phyloP scores from a whole-genome alignment of 768 basidiomycete genomes.

The Pleurotus djamor region DNA sequence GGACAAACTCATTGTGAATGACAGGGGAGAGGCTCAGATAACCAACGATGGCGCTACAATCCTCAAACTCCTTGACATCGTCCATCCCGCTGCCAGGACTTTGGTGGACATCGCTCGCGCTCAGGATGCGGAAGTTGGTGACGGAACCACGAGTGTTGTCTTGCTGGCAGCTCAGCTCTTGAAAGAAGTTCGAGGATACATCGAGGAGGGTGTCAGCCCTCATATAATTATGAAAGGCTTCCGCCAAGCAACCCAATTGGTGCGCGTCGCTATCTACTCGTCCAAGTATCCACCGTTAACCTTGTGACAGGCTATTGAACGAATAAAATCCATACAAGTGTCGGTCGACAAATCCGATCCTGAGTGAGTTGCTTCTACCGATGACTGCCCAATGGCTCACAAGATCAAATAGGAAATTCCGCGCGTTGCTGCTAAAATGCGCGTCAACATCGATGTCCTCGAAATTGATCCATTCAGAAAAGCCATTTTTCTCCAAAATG shows the following conservation, averaged over 20 bases:
- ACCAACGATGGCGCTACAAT: slow-evolving; percentile 99
- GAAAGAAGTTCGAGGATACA: slow-evolving; percentile 87
- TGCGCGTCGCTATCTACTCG: slow-evolving; percentile 31
- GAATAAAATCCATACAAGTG: slow-evolving; percentile 88
- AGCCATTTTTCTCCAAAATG: slow-evolving; percentile 99
- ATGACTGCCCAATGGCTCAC: slow-evolving; percentile 9
- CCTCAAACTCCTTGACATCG: slow-evolving; percentile 94
- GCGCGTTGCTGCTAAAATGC: slow-evolving; percentile 91
- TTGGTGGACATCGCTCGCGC: slow-evolving; percentile 97
- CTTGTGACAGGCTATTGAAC: slow-evolving; percentile 66
- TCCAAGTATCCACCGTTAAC: slow-evolving; percentile 10
- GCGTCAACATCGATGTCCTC: slow-evolving; percentile 99
- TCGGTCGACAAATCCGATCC: slow-evolving; percentile 87
- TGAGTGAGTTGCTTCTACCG: slow-evolving; percentile 53
- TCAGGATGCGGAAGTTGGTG: slow-evolving; percentile 97
- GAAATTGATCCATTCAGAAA: slow-evolving; percentile 97
- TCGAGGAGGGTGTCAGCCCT: slow-evolving; percentile 97
- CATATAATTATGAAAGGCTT: slow-evolving; percentile 99
- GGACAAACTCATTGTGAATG: slow-evolving; percentile 97
- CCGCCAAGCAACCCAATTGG: slow-evolving; percentile 82
- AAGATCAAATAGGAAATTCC: slow-evolving; percentile 68
- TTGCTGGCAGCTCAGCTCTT: slow-evolving; percentile 91
- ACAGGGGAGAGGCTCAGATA: slow-evolving; percentile 95
- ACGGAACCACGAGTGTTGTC: slow-evolving; percentile 97
- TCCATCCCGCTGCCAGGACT: slow-evolving; percentile 97